Conservation (phyloP, 2,329 filamentous ascomycete genomes). For the Hymenoscyphus fructigenus region DNA sequence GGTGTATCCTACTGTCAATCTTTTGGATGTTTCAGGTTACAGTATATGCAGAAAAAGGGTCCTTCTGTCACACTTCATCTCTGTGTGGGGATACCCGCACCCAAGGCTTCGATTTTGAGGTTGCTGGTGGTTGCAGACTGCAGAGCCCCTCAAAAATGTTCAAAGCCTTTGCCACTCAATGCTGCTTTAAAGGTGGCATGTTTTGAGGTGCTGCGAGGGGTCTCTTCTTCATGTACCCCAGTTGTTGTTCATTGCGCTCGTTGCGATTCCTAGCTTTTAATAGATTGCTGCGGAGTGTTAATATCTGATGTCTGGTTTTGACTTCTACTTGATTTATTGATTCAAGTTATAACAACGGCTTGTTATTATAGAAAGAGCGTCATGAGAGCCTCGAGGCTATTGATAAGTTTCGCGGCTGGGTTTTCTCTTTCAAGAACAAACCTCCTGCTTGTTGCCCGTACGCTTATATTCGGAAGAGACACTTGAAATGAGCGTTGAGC, state of each 20-base stretch:
- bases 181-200: not conserved
- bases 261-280: not conserved
- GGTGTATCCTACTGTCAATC: not conserved
- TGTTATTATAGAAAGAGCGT: too few species aligned
- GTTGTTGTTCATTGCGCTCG: not conserved
- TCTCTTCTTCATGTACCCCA: not conserved
- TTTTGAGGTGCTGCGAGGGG: not conserved
- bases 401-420: too few species aligned
- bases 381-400: too few species aligned
- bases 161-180: not conserved
- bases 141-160: too few species aligned
- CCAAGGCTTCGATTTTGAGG: not conserved
- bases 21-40: not conserved
- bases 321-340: too few species aligned
- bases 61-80: not conserved
- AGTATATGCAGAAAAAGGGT: not conserved
- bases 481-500: too few species aligned
- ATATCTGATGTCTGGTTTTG: too few species aligned
- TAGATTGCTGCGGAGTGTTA: not conserved
- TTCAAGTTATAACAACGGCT: too few species aligned
- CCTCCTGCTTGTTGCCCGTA: too few species aligned
- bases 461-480: too few species aligned
- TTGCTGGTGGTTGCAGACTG: too few species aligned
- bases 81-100: not conserved
- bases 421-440: too few species aligned